Base-by-base conservation (phyloP, 306 rosid species). In the Fagus crenata region DNA sequence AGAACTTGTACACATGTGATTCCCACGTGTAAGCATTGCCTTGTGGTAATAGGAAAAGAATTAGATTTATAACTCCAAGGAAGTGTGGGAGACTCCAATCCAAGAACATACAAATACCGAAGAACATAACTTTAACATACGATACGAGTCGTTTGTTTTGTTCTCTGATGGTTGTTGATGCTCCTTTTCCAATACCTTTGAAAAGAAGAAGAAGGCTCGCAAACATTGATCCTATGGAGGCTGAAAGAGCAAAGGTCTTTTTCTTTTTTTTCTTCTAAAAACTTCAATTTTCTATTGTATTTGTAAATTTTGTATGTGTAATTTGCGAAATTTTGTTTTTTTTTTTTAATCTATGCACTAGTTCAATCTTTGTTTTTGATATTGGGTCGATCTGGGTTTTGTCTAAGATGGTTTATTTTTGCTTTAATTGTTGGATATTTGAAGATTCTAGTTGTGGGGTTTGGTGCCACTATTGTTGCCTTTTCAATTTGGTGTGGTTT, bases 151-250 rank as follows among this genome's bases (percentile, higher is more conserved):
- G 49, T 69, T 39, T 9, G 6, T 39, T 53, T 41, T 40, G 32
- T 59, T 65, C 72, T 75, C 87, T 85, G 76, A 89, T 90, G 98
- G 61, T 85, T 81, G n/a, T 78, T 75, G 91, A 83, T 86, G 54
- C 73, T 80, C 81, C 80, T 33, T 71, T 58, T 17, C 82, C 86
- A 75, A 55, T 71, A 67, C 69, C 76, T 65, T 65, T 81, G 53
- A 93, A 93, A 74, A 71, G 92, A 79, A 91, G 95, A 80, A 91
- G 95, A 80, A 88, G 83, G 77, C 46, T 89, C 83, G 68, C 78
- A 36, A 72, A 46, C 83, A 6, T 73, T 78, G 80, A 77, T 85
- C 82, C 79, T 75, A 85, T 89, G 97, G 97, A 86, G 68, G 72
- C 87, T 46, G 81, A 85, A 73, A 84, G 80, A 36, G 84, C 90